Base-by-base conservation (phyloP, 192 early-diverging fungal genomes). In the Backusella tuberculispora region DNA sequence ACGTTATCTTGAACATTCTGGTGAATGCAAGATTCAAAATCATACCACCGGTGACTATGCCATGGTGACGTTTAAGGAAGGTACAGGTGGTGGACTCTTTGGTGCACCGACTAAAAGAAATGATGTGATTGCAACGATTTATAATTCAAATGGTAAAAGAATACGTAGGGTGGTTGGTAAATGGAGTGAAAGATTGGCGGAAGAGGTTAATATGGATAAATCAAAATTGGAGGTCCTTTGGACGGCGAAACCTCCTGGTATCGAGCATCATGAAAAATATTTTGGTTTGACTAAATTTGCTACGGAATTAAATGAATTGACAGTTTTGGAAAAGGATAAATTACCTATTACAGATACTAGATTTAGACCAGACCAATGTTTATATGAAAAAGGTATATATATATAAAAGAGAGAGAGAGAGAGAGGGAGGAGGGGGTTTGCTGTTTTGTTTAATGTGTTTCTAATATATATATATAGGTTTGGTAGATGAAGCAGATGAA, bases 261-360 rank as follows among this genome's bases (percentile, higher is more conserved):
- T 76, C 29, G 79, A 90, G 6, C 85, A 96, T 71, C 88, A 92
- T 47, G 87, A 86, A 17, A 86, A 92, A 67, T 96, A 91, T 78
- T 99, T 98, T 84, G 92, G 95, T 41, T 97, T 99, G 75, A 93
- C 93, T 15, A 86, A 89, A 75, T 97, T 94, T 77, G 88, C 94
- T 15, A 92, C 93, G 38, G 91, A 96, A 69, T 85, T 99, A 37
- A 98, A 98, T 82, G 96, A 99, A 82, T 69, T 98, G 24, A 90
- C 90, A 3, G 83, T 87, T 7, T 87, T 90, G 15, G 78, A 93
- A 50, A 74, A 81, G 41, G 80, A 65, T 6, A 71, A 85, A 46
- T 75, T 98, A 45, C 96, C 97, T 24, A 89, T 78, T 64, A 99
- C 97, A 7, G 97, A 99, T 81, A 97, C 97, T 15, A 85, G 97